Evolutionary conservation across 345 rosid genomes (phyloP), one percentile per base, ranked within the genome.

Genomic region (Euphorbia pulcherrima): DNA sequence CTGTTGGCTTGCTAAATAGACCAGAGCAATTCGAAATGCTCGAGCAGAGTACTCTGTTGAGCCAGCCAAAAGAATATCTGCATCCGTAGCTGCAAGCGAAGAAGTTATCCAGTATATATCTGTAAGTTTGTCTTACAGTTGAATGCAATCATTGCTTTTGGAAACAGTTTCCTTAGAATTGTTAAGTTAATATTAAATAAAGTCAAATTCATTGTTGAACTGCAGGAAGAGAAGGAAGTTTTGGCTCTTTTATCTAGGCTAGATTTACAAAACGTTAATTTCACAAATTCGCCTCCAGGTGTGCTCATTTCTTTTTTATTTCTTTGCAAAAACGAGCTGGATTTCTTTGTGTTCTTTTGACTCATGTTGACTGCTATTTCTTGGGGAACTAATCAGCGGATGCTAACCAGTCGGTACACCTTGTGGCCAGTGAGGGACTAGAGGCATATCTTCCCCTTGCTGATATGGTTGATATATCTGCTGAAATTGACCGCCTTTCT

Each of bases 11-110:
- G 17, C 59, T 59, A 65, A 30, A 56, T 75, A 94, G 99, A 94
- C 95, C 27, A 85, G 86, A 79, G 96, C 96, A 77, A 86, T 93
- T 66, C 85, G 98, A 48, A 90, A 89, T 88, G 99, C 85, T 64
- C 83, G 97, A 75, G 96, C 99, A 30, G 99, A 94, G 86, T 94
- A 90, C 72, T 85, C 95, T 27, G 95, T 94, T 79, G 99, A 90
- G 78, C 99, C 99, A 7, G 95, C 87, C 62, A 94, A 86, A 77
- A 90, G 87, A 66, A 90, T 94, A 85, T 90, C 99, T 79, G 99
- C 96, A 65, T 86, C 90, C 17, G 69, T 94, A 58, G 92, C 91
- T 74, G 99, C 90, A 66, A 88, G 82, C 71, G 64, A 83, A 69
- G 99, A 94, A 40, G 99, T 91, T 60, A 68, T 80, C 70, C 87